Evolutionary conservation across 2,329 filamentous ascomycete genomes (phyloP), one percentile per base, ranked within the genome.

Genomic region (Xylaria sp.): DNA sequence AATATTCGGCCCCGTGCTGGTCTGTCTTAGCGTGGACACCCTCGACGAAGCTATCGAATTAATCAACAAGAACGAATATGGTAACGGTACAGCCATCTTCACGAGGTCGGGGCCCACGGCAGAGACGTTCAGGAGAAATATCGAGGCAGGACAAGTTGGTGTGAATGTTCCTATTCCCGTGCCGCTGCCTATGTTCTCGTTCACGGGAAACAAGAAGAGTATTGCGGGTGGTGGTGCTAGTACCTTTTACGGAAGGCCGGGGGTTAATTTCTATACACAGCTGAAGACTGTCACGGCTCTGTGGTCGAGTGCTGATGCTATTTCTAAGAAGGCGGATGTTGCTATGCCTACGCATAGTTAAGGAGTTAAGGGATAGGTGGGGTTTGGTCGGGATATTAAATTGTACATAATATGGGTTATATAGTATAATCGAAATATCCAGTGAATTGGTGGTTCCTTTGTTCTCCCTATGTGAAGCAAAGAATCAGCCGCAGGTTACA

Each of bases 281-380:
- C 88, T 92, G 78, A 98, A 99, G 92, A 99, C 96, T 2, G 96
- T 99, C 58, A 99, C 96, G 62, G 91, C 93, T 73, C 83, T 97
- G 79, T 99, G 96, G 96, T 89, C 90, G 77, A 90, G 88, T 69
- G 90, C 94, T 77, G 94, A 98, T 83, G 94, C 93, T 0, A 87
- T 96, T 58, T 91, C 90, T 64, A 92, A 90, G 73, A 95, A 94
- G 87, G 94, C 94, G 18, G 89, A 91, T 76, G 93, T 97, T 12
- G 88, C 92, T 70, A 98, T 98, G 95, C 95, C 95, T 23, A 88
- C 84, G 27, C 81, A 83, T 44, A 80, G 74, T 51, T 83, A 63
- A 21, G 44, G 12, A 29, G 23, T 21, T 54, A 44, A n/a, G 13
- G 18, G 12, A n/a, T n/a, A 3, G 5, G 42, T 48, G 50, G 23